These are phyloP conservation scores for Medicago ruthenica DNA, from an alignment of 306 rosid genomes.

Conservation along the genomic window DNA sequence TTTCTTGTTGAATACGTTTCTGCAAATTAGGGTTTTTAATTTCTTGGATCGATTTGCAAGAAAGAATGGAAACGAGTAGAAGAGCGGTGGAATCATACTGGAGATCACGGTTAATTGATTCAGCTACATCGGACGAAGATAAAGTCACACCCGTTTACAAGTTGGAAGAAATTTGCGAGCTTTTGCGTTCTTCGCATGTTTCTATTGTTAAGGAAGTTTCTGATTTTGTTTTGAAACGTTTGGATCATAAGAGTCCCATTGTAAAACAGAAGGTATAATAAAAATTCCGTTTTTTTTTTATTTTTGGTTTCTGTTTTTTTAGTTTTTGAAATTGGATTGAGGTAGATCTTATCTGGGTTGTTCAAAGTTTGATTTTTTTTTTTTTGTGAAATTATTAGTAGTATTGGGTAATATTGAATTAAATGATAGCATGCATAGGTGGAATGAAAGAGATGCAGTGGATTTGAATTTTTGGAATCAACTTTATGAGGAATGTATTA, in stretches of 20 bases:
- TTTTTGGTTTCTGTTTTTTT: slow-evolving; percentile 18
- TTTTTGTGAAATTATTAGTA: background rate
- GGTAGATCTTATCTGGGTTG: slow-evolving; percentile 43
- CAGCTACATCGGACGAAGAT: slow-evolving; percentile 91
- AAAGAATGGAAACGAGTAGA: slow-evolving; percentile 88
- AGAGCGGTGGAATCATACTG: slow-evolving; percentile 98
- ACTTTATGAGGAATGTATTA: slow-evolving; percentile 5
- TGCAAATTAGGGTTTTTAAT: slow-evolving; percentile 24
- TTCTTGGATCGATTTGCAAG: slow-evolving; percentile 34
- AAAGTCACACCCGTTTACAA: slow-evolving; percentile 91
- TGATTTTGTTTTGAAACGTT: slow-evolving; percentile 78
- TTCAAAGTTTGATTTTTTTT: slow-evolving; percentile 2
- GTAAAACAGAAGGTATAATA: slow-evolving; percentile 91
- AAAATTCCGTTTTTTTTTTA: background rate
- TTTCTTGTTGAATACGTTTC: slow-evolving; percentile 27
- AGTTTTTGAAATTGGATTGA: slow-evolving; percentile 33
- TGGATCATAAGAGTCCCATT: slow-evolving; percentile 91
- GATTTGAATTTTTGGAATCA: slow-evolving; percentile 7
- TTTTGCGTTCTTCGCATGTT: slow-evolving; percentile 83
- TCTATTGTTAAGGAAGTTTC: slow-evolving; percentile 93
- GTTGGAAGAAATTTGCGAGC: slow-evolving; percentile 87
- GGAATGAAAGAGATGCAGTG: slow-evolving; percentile 14
- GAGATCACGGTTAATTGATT: slow-evolving; percentile 89
- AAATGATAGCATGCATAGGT: slow-evolving; percentile 17
- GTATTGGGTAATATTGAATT: background rate